These are phyloP conservation scores for Geopyxis carbonaria DNA, from an alignment of 495 filamentous ascomycete genomes.

Conservation along the genomic window DNA sequence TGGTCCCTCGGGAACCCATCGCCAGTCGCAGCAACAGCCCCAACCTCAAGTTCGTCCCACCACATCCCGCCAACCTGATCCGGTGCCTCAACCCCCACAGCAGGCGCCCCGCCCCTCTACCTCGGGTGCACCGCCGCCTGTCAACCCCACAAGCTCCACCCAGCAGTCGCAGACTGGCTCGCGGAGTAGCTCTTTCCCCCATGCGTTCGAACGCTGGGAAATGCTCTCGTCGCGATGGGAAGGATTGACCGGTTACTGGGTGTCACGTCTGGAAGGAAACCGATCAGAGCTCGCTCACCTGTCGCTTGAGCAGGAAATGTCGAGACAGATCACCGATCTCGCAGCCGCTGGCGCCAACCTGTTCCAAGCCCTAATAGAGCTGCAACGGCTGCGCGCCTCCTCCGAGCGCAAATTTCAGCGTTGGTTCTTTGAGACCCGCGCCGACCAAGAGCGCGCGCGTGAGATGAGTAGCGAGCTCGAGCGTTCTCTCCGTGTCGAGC, in stretches of 20 bases:
- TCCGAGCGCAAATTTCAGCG: slow-evolving; percentile 96
- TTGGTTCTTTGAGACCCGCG: slow-evolving; percentile 91
- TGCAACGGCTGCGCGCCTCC: slow-evolving; percentile 86
- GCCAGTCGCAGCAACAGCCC: slow-evolving; percentile 10
- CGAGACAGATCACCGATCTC: slow-evolving; percentile 84
- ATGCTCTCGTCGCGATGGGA: slow-evolving; percentile 95
- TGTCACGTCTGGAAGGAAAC: slow-evolving; percentile 76
- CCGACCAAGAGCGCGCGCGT: slow-evolving; percentile 67
- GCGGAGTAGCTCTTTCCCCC: slow-evolving; percentile 51
- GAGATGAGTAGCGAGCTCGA: slow-evolving; percentile 75
- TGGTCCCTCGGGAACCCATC: slow-evolving; percentile 7
- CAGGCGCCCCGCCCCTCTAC: background rate
- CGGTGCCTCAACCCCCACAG: background rate
- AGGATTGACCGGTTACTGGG: slow-evolving; percentile 92
- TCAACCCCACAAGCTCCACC: background rate
- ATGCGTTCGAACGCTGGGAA: slow-evolving; percentile 97
- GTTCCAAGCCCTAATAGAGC: slow-evolving; percentile 91
- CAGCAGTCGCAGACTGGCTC: slow-evolving; percentile 28
- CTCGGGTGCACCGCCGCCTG: background rate
- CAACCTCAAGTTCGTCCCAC: slow-evolving; percentile 10
- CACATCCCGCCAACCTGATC: slow-evolving; percentile 1
- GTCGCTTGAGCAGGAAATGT: slow-evolving; percentile 70
- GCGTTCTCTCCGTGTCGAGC: slow-evolving; percentile 51
- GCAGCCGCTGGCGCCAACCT: slow-evolving; percentile 92
- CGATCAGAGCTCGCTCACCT: slow-evolving; percentile 65